Evolutionary conservation across 116 monocot genomes (phyloP).

Genomic region (Thalassia testudinum): DNA sequence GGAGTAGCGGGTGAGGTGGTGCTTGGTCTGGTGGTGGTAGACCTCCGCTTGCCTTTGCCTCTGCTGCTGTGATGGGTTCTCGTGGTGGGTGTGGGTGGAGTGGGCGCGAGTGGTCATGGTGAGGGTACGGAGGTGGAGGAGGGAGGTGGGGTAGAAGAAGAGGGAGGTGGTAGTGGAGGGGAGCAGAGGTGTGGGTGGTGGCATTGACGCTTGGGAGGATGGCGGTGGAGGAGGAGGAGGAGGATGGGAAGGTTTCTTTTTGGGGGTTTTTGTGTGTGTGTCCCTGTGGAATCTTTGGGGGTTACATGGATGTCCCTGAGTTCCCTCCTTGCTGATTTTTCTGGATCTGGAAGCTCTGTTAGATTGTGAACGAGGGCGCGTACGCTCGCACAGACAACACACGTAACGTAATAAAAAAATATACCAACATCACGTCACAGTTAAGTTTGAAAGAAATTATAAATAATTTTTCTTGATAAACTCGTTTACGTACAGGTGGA

Average conservation of each 20-base stretch:
- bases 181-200: not conserved
- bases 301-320: no score
- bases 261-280: no score
- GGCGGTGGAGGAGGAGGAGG: not conserved
- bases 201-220: not conserved
- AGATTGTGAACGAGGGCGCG: no score
- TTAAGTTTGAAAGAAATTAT: no score
- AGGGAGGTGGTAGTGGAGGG: not conserved
- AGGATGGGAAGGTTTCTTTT: not conserved
- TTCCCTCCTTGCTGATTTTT: no score
- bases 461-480: no score
- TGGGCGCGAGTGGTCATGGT: not conserved
- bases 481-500: no score
- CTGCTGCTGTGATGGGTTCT: not conserved
- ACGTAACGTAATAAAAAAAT: no score
- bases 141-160: not conserved
- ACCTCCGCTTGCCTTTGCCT: conserved; percentile 3
- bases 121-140: not conserved
- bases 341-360: no score
- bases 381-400: no score
- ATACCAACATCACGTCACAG: no score
- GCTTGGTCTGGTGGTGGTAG: conserved; percentile 90
- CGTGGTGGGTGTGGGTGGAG: not conserved
- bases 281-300: no score
- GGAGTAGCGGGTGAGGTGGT: conserved; percentile 79